These are phyloP conservation scores for Leonotis leonurus DNA, from an alignment of 257 asterid species.

Conservation along the genomic window DNA sequence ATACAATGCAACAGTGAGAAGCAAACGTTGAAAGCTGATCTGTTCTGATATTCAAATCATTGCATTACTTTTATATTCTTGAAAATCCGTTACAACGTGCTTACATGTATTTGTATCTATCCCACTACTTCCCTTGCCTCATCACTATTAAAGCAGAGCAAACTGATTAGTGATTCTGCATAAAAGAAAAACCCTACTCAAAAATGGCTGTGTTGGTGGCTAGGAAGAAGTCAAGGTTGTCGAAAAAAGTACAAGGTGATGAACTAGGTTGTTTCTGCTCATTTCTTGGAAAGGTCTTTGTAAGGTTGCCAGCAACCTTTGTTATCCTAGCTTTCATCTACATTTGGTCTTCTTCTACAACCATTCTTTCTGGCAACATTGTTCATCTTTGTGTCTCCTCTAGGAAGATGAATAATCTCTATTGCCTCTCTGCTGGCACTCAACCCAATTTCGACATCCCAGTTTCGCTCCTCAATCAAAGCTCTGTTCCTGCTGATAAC, in stretches of 20 bases:
- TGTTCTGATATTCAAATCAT: neutral
- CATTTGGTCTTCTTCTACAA: conserved; percentile 55
- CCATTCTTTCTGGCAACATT: no score
- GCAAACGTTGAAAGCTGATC: neutral
- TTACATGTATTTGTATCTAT: conserved; percentile 25
- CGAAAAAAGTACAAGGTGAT: conserved; percentile 21
- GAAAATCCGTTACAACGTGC: conserved; percentile 19
- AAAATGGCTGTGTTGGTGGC: conserved; percentile 32
- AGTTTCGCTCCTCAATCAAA: conserved; percentile 17
- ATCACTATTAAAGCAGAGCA: conserved; percentile 10
- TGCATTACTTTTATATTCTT: neutral
- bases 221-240: conserved; percentile 34
- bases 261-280: conserved; percentile 18
- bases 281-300: conserved; percentile 25
- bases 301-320: conserved; percentile 33
- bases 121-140: no score
- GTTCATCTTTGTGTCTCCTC: conserved; percentile 58
- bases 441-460: conserved; percentile 39
- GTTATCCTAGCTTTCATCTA: conserved; percentile 35
- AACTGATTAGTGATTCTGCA: neutral
- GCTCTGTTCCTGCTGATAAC: conserved; percentile 12
- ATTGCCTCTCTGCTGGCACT: conserved; percentile 62
- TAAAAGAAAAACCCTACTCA: neutral
- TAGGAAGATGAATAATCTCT: conserved; percentile 46
- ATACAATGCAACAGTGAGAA: neutral